phyloP scores from a whole-genome alignment of 1,284 basidiomycete species.

The Ganoderma boninense region DNA sequence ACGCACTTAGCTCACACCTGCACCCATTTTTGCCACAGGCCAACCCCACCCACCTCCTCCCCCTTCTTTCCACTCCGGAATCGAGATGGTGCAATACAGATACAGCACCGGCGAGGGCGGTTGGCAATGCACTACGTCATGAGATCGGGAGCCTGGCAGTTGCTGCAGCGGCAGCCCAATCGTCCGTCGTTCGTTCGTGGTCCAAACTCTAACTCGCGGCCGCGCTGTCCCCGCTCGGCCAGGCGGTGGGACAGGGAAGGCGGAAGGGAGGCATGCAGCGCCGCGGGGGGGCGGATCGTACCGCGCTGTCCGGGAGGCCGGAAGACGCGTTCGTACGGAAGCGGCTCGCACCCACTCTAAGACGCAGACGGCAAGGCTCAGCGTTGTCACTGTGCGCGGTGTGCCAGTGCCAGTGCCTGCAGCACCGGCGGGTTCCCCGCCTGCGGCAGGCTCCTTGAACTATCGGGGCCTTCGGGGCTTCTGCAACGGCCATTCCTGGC shows the following conservation, averaged over 20 bases:
- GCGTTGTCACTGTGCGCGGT: too few species aligned
- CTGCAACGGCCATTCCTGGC: background rate
- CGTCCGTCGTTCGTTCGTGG: background rate
- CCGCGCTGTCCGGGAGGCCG: slow-evolving; percentile 1
- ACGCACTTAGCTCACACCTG: background rate
- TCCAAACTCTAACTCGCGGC: background rate
- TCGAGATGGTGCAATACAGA: slow-evolving; percentile 1
- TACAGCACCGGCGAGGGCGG: background rate
- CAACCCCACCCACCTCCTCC: background rate
- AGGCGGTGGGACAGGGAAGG: background rate
- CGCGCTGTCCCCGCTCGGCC: slow-evolving; percentile 4
- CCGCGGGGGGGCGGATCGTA: background rate
- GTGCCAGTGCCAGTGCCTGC: background rate
- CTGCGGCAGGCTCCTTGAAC: slow-evolving; percentile 16
- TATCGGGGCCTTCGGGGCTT: slow-evolving; percentile 13
- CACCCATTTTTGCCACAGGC: slow-evolving; percentile 3
- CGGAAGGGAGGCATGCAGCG: background rate
- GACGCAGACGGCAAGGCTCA: background rate
- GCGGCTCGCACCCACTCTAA: slow-evolving; percentile 4
- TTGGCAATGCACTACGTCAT: background rate
- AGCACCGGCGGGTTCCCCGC: slow-evolving; percentile 5
- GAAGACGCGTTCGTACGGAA: slow-evolving; percentile 5
- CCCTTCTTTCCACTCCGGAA: background rate
- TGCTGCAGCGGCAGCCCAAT: background rate
- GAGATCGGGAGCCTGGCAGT: background rate